Base-by-base conservation (phyloP, 768 basidiomycete species). In the Cyathus striatus region DNA sequence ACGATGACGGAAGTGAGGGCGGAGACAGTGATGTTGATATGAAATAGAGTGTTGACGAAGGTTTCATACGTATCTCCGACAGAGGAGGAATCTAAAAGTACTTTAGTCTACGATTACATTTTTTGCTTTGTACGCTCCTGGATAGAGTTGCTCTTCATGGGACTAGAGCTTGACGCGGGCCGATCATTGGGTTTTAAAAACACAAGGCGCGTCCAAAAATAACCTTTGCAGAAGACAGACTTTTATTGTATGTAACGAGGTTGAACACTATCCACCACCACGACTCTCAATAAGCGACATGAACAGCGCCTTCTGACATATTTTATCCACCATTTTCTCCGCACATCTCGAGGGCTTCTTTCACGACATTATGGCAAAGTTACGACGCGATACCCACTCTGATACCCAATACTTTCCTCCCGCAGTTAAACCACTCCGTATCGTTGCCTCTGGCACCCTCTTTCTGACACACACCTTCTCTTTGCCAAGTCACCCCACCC, bases 401-500 rank as follows among this genome's bases (percentile, higher is more conserved):
- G 68, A 66, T 47, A 49, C 55, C 38, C 51, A 52, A 23, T 47
- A 46, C 38, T 48, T 48, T 45, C 48, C 49, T 26, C 56, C 57
- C 33, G 53, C 53, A 41, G 41, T 59, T 38, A 66, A 58, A 52
- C 69, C 76, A n/a, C 69, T 88, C 14, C 82, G 87, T 34, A 78
- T 91, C 20, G 75, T 91, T 30, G 85, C 86, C 2, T 81, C 83
- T 10, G 89, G 89, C 12, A 86, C 89, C 7, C 73, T 92, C 30
- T 91, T 91, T 57, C 61, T 86, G 34, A 87, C 86, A 4, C 81
- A 90, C 58, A 82, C 79, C 0, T 73, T 92, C 38, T 68, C 69
- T 27, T 53, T 91, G 3, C 77, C 79, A 17, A 57, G 69, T 12
- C 76, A 85, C 45, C 86, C 86, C 1, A 57, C 59, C 10, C 79